Base-by-base conservation (phyloP, 1,139 yeast species). In the Debaryomycetaceae sp. region DNA sequence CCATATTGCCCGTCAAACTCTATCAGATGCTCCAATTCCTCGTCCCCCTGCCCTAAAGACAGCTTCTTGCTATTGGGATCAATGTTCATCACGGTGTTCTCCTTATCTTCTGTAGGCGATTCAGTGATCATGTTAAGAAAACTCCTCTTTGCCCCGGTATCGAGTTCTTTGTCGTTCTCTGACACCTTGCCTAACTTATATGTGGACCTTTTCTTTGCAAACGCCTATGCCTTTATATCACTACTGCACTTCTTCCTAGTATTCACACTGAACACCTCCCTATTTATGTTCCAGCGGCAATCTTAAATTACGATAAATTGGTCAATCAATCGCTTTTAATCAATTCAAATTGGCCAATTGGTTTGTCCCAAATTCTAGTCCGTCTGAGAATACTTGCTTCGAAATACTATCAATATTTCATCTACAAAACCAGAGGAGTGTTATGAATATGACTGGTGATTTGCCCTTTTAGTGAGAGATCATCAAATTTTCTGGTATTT, bases 41-140 rank as follows among this genome's bases (percentile, higher is more conserved):
- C 38, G 14, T 31, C 45, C 17, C 36, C 37, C 37, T 34, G 37
- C 13, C 22, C 36, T 7, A 40, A 24, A n/a, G 43, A 31, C 27
- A 36, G 37, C 34, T 40, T 43, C 24, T 43, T 43, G 34, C 34
- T 43, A 31, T 37, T 41, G 20, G 40, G 22, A 29, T 49, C 49
- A 35, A 42, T 38, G 36, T 42, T 49, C 34, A 44, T 27, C 22
- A 47, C 24, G 22, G 40, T 42, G 31, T 48, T 49, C 39, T 49
- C 51, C 43, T 47, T 49, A 42, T 51, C 49, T 38, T 47, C 47
- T 34, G 50, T 36, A 17, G 45, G 42, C 23, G 46, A 42, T 24
- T 49, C 48, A 40, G 49, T 38, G 42, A 51, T 49, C 57, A 53
- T 53, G 36, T 47, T 49, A 27, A 37, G 40, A 40, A 47, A 51